phyloP scores from a whole-genome alignment of 768 basidiomycete genomes.

The Hemileccinum impolitum region DNA sequence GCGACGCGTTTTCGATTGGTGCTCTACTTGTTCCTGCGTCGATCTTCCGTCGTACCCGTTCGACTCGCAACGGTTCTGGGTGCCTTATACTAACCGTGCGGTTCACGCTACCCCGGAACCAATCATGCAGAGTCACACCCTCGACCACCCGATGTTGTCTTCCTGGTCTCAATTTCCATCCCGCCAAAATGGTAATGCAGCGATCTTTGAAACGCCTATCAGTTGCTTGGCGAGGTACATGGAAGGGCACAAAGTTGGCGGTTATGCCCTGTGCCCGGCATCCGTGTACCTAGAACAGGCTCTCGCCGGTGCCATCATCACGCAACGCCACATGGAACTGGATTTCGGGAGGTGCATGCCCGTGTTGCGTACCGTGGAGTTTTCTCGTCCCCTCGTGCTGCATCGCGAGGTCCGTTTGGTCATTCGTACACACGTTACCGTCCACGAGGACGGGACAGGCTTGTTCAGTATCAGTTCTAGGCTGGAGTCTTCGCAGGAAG shows the following conservation, averaged over 20 bases:
- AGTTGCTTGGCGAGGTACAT: constrained; percentile 42
- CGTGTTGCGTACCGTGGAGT: constrained; percentile 43
- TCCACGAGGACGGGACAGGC: constrained; percentile 35
- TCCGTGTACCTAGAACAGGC: constrained; percentile 62
- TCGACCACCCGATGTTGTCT: constrained; percentile 36
- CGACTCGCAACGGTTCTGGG: constrained; percentile 53
- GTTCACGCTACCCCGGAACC: not conserved
- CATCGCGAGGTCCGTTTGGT: constrained; percentile 28
- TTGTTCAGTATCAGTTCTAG: constrained; percentile 48
- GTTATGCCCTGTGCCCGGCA: constrained; percentile 57
- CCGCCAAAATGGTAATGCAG: constrained; percentile 30
- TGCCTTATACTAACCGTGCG: constrained; percentile 38
- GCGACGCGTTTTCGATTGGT: constrained; percentile 50
- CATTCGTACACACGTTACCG: constrained; percentile 39
- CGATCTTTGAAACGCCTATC: constrained; percentile 56
- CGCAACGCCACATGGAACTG: constrained; percentile 30
- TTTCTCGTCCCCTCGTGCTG: constrained; percentile 55
- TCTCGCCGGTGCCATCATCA: constrained; percentile 42
- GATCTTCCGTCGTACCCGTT: constrained; percentile 67
- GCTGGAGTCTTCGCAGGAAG: constrained; percentile 27
- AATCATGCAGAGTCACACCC: constrained; percentile 2
- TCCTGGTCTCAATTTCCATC: constrained; percentile 44
- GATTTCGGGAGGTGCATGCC: constrained; percentile 34
- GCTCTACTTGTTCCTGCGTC: constrained; percentile 40
- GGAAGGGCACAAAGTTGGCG: constrained; percentile 55